Percentiles rank a stretch among this genome's conserved stretches.
Conservation (phyloP, 306 rosid genomes). For the Prunus mume region DNA sequence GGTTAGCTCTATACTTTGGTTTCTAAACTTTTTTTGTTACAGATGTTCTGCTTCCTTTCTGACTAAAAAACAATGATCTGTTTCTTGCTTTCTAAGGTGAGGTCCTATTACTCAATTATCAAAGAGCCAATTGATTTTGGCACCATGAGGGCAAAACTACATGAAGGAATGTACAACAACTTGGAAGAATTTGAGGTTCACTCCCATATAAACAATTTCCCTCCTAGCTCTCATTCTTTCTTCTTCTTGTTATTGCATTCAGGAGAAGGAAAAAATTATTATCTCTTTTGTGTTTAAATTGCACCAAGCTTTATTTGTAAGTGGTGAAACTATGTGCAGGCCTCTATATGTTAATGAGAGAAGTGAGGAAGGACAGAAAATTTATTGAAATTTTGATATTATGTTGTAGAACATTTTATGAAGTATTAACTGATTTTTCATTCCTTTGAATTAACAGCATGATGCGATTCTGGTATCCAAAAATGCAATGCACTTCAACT, state of each 20-base stretch:
- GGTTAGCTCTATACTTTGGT: conserved; percentile 18
- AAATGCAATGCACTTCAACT: conserved; percentile 39
- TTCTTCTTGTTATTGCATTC: not conserved
- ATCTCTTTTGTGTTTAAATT: not conserved
- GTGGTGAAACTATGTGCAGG: not conserved
- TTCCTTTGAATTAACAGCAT: conserved; percentile 21
- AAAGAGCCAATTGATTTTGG: conserved; percentile 48
- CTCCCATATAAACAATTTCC: not conserved
- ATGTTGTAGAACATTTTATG: not conserved
- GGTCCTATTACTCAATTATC: conserved; percentile 24
- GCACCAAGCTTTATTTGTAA: not conserved
- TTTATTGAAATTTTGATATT: no score
- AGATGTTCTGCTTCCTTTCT: not conserved
- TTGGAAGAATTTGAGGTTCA: conserved; percentile 41
- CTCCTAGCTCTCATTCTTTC: not conserved
- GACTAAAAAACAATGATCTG: not conserved
- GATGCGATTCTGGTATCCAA: conserved; percentile 24
- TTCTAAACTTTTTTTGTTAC: not conserved
- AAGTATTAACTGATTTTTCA: not conserved
- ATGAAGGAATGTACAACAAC: conserved; percentile 28
- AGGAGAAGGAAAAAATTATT: not conserved
- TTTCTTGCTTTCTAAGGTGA: conserved; percentile 26
- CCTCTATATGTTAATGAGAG: no score
- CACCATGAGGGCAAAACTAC: conserved; percentile 38
- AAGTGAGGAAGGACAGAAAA: no score